Evolutionary conservation across 176 grass and related monocot species (phyloP).

Genomic region (Puya raimondii): DNA sequence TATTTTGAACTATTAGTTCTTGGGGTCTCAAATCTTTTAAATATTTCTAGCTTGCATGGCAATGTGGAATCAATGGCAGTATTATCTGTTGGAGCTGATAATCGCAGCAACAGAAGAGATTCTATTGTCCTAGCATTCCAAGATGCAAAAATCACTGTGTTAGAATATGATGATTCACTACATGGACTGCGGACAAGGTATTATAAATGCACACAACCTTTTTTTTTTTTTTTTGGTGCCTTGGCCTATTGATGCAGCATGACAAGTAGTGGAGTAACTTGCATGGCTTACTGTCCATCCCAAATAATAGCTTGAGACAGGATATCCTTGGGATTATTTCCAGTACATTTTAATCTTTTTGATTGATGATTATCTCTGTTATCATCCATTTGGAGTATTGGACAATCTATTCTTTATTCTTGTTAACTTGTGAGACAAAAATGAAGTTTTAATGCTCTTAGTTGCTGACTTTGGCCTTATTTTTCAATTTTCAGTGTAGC

Average conservation of each 20-base stretch:
- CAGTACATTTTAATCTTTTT: too few species aligned
- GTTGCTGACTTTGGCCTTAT: too few species aligned
- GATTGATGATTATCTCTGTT: too few species aligned
- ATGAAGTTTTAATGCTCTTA: too few species aligned
- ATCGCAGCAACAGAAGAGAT: constrained; percentile 40
- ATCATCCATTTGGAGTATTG: too few species aligned
- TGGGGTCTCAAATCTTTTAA: neutral
- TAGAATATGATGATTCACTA: constrained; percentile 76
- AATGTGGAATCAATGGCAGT: constrained; percentile 75
- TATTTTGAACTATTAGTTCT: constrained; percentile 13
- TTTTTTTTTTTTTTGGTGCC: neutral
- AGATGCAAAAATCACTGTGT: constrained; percentile 69
- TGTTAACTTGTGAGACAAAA: too few species aligned
- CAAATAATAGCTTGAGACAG: neutral
- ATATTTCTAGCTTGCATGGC: constrained; percentile 53
- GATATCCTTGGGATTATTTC: too few species aligned
- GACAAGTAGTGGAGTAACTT: neutral
- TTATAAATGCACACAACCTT: neutral
- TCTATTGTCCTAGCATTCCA: constrained; percentile 49
- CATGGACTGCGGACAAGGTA: constrained; percentile 67
- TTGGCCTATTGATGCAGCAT: neutral
- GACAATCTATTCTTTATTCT: too few species aligned
- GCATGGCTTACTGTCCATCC: neutral
- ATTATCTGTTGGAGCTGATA: constrained; percentile 53
- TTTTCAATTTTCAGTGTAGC: too few species aligned